Conservation (phyloP, 805 yeast genomes). For the Candida vartiovaarae region DNA sequence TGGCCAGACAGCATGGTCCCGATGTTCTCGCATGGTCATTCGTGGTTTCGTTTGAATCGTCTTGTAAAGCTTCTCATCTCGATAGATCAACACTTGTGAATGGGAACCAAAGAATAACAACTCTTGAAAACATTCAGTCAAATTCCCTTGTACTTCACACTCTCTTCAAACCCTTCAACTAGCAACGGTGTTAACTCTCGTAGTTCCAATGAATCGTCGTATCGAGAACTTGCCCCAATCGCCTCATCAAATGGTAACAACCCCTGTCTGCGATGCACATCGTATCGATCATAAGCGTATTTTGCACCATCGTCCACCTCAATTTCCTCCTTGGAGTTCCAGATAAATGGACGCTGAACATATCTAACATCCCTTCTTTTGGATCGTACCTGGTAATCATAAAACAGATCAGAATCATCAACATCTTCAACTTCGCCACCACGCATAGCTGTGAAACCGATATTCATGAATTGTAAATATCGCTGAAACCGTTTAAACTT, state of each 20-base stretch:
- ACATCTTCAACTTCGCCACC: conserved; percentile 10
- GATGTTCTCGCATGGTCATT: conserved; percentile 25
- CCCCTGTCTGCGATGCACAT: conserved; percentile 12
- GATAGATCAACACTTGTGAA: conserved; percentile 8
- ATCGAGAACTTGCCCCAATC: conserved; percentile 4
- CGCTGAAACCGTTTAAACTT: conserved; percentile 9
- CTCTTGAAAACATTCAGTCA: conserved; percentile 11
- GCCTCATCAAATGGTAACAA: not conserved
- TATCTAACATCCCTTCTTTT: conserved; percentile 4
- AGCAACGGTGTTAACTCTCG: not conserved
- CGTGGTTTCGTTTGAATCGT: conserved; percentile 11
- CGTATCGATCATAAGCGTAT: conserved; percentile 10
- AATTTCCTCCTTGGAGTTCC: conserved; percentile 4
- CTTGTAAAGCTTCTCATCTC: conserved; percentile 2
- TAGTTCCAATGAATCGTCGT: conserved; percentile 13
- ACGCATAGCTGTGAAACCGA: conserved; percentile 4
- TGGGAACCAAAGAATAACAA: conserved; percentile 9
- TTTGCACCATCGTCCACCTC: conserved; percentile 6
- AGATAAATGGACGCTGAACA: conserved; percentile 5
- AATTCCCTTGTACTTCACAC: conserved; percentile 13
- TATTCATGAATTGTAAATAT: conserved; percentile 9
- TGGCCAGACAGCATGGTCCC: conserved; percentile 43
- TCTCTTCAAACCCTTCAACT: not conserved
- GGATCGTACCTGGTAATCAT: conserved; percentile 4
- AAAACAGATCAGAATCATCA: conserved; percentile 15